Evolutionary conservation across 208 protist species (phyloP).

Genomic region (Crithidia fasciculata): DNA sequence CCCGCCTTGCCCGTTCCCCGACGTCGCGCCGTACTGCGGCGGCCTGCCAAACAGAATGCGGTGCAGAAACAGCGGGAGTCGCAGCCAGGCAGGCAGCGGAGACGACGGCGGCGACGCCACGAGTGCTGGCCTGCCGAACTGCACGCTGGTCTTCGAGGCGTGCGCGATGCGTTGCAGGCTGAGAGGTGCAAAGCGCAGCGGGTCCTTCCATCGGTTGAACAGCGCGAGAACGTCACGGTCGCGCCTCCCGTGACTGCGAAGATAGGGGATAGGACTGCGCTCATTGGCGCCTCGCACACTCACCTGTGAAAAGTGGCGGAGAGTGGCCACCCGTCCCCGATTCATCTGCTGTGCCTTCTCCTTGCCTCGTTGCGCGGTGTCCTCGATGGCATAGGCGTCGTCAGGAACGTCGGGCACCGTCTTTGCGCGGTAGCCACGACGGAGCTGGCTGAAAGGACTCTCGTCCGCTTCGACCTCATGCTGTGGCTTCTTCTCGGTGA

Average conservation of each 20-base stretch:
- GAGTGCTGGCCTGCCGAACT: conserved; percentile 5
- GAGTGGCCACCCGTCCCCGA: conserved; percentile 40
- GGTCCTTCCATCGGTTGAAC: conserved; percentile 36
- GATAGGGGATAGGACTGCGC: conserved; percentile 54
- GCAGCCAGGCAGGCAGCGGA: neutral
- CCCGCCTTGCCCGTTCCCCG: too few relatives aligned
- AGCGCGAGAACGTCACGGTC: conserved; percentile 50
- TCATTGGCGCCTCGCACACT: conserved; percentile 49
- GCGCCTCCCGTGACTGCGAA: conserved; percentile 47
- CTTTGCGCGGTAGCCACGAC: neutral
- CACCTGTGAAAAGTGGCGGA: conserved; percentile 61
- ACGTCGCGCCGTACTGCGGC: neutral
- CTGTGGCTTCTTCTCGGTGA: neutral
- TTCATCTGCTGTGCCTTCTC: conserved; percentile 20
- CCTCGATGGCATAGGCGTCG: conserved; percentile 1
- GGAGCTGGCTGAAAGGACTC: conserved; percentile 7
- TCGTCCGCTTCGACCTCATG: neutral
- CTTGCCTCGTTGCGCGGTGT: conserved; percentile 5
- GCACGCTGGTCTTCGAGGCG: conserved; percentile 11
- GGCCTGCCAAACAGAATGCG: conserved; percentile 13
- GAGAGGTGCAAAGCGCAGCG: neutral
- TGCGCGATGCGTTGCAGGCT: neutral
- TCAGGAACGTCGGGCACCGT: neutral
- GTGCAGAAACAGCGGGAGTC: conserved; percentile 9
- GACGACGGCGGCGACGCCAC: neutral